phyloP scores from a whole-genome alignment of 306 rosid species.

The Senna tora region DNA sequence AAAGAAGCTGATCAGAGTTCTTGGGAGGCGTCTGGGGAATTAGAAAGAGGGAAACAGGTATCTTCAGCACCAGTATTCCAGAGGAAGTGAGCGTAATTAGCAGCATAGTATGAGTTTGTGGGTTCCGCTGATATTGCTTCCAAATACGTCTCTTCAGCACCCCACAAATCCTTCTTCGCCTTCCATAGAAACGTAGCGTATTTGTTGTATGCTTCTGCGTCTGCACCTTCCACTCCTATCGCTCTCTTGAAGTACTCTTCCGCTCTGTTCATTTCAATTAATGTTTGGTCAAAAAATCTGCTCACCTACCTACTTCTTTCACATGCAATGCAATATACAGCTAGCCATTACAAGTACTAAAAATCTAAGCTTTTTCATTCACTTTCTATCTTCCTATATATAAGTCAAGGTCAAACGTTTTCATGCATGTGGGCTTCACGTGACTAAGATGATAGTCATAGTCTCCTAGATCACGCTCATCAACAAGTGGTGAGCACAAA shows the following conservation, averaged over 20 bases:
- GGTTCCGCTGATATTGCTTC: conserved; percentile 89
- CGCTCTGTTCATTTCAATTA: conserved; percentile 53
- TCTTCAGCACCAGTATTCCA: conserved; percentile 97
- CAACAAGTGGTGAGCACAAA: conserved; percentile 38
- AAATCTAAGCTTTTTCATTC: neutral
- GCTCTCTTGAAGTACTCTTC: conserved; percentile 90
- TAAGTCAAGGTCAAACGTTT: conserved; percentile 37
- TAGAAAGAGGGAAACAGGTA: conserved; percentile 72
- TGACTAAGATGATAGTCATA: conserved; percentile 29
- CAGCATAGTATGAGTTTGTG: conserved; percentile 69
- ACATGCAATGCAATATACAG: conserved; percentile 27
- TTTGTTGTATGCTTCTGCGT: conserved; percentile 80
- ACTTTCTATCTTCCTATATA: neutral
- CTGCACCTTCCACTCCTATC: conserved; percentile 56
- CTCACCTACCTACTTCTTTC: neutral
- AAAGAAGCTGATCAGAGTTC: conserved; percentile 31
- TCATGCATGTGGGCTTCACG: conserved; percentile 48
- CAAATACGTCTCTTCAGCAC: conserved; percentile 82
- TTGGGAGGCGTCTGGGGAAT: conserved; percentile 52
- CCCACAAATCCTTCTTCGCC: conserved; percentile 78
- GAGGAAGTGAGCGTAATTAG: conserved; percentile 87
- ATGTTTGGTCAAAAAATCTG: neutral
- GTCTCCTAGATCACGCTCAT: conserved; percentile 15
- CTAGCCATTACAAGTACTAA: neutral
- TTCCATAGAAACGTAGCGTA: conserved; percentile 88